Percentiles rank a stretch among this genome's conserved stretches.
Conservation (phyloP, 106 monocot genomes). For the Dendrobium catenatum region DNA sequence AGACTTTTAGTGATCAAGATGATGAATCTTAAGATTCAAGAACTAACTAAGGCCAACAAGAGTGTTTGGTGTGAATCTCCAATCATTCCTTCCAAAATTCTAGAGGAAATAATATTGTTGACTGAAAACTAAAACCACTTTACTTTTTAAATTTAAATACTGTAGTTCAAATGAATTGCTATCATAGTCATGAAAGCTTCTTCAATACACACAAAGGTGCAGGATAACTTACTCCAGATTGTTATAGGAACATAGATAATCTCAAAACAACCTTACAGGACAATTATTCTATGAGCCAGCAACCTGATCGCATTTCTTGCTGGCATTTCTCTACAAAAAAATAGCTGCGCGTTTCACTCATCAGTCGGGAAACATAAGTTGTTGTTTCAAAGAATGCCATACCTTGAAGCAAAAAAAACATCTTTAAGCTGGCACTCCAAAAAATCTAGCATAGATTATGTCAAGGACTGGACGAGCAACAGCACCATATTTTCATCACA, state of each 20-base stretch:
- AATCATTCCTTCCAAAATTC: background rate
- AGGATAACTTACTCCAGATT: background rate
- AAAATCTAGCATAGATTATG: background rate
- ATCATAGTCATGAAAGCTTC: background rate
- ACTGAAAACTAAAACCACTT: background rate
- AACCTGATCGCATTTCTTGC: slow-evolving; percentile 2
- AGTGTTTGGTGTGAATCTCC: background rate
- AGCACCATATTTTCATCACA: background rate
- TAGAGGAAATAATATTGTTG: background rate
- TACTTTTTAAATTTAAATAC: background rate
- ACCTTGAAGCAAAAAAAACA: background rate
- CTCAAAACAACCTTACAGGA: background rate
- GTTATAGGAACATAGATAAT: background rate
- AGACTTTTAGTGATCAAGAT: background rate
- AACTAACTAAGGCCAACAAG: background rate
- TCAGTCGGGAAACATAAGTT: background rate
- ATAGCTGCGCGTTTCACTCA: background rate
- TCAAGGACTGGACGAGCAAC: background rate
- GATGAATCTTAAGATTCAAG: background rate
- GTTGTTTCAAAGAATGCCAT: background rate
- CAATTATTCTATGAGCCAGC: background rate
- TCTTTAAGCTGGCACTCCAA: background rate
- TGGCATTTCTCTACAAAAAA: background rate
- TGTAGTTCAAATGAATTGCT: background rate
- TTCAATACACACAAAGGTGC: background rate